phyloP scores from a whole-genome alignment of 768 basidiomycete genomes.

The Rhodotorula graminis region DNA sequence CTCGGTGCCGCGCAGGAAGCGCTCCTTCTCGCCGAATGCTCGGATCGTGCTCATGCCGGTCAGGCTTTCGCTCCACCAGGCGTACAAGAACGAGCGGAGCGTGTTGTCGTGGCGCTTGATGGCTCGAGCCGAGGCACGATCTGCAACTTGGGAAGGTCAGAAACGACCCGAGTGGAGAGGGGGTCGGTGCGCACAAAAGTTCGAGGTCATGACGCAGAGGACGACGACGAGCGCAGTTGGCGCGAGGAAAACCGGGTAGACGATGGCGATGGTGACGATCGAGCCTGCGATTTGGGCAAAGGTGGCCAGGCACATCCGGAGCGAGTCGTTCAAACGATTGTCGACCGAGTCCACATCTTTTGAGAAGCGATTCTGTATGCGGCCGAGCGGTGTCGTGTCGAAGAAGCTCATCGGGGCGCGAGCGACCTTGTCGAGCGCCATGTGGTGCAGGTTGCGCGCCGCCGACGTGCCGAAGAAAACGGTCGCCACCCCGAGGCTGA shows the following conservation, averaged over 20 bases:
- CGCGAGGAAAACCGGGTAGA: constrained; percentile 20
- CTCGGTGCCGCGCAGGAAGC: constrained; percentile 71
- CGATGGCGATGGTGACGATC: constrained; percentile 27
- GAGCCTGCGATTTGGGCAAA: constrained; percentile 4
- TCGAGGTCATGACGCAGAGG: constrained; percentile 55
- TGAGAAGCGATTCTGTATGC: constrained; percentile 37
- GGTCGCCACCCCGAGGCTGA: constrained; percentile 44
- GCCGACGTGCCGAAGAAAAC: constrained; percentile 60
- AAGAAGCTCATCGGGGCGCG: constrained; percentile 84
- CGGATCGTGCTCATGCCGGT: constrained; percentile 67
- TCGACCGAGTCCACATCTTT: constrained; percentile 56
- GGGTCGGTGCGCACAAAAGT: constrained; percentile 2
- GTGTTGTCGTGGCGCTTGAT: constrained; percentile 78
- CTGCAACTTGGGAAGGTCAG: constrained; percentile 44
- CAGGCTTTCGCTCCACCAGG: constrained; percentile 85
- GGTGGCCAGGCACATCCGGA: constrained; percentile 60
- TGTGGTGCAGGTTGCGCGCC: constrained; percentile 64
- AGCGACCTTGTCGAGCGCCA: constrained; percentile 64
- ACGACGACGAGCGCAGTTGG: constrained; percentile 5
- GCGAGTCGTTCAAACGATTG: constrained; percentile 59
- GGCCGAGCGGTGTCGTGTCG: constrained; percentile 56
- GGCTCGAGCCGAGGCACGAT: constrained; percentile 77
- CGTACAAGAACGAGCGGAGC: constrained; percentile 75
- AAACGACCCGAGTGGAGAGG: background rate
- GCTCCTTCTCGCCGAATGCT: constrained; percentile 67